Base-by-base conservation (phyloP, 768 basidiomycete species). In the Auriscalpium microsporum region DNA sequence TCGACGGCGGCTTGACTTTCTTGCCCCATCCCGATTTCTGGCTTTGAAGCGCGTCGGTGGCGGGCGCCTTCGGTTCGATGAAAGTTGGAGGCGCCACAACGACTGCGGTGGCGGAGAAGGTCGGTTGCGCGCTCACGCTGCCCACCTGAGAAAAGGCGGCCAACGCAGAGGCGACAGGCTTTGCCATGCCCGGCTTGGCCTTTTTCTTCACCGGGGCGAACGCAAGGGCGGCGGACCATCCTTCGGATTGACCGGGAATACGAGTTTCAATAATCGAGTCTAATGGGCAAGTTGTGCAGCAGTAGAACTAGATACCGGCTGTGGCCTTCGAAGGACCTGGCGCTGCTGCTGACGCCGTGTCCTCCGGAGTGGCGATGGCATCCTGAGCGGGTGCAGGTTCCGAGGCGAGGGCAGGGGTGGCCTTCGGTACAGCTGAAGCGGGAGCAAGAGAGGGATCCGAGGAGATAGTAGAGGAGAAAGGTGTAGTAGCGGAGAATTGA, bases 161-260 rank as follows among this genome's bases (percentile, higher is more conserved):
- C 10, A 86, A 71, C 4, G 81, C 75, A 9, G 83, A 86, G 28
- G 84, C 87, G 0, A 81, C 77, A 11, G 87, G 69, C 14, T 84
- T 75, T 3, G 73, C 68, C 10, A 72, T 70, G 1, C 73, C 58
- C 1, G 75, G 68, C 67, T 90, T 91, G 38, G 78, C 56, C 65
- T 89, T 92, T 58, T 72, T 73, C 23, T 67, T 63, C 52, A 90
- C 76, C 46, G 91, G 91, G 9, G 90, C 91, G 64, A 93, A 94
- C 16, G 89, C 91, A 61, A 93, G 86, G 13, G 90, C 81, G 59
- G 90, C 86, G 63, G 90, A 93, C 90, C 91, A 93, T 70, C 83
- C 90, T 91, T 78, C 61, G 64, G 59, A 68, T 60, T 64, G 63
- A 52, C 47, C 44, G 51, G 62, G 51, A 56, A 49, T 54, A 59